These are phyloP conservation scores for Aspergillus pseudotamarii DNA, from an alignment of 2,329 filamentous ascomycete species.

Conservation along the genomic window DNA sequence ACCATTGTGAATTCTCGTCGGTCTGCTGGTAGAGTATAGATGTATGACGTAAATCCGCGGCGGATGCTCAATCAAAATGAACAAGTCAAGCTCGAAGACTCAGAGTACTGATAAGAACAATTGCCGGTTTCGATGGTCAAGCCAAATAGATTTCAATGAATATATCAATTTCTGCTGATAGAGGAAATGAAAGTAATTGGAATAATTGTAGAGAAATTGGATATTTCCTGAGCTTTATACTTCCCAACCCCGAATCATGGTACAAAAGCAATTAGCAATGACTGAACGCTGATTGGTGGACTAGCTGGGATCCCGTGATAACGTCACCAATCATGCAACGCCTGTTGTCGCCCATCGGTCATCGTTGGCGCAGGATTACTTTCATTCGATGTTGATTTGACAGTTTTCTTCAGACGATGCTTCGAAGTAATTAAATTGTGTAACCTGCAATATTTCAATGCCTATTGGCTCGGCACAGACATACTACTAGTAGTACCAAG, in stretches of 20 bases:
- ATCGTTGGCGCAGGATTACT: background rate
- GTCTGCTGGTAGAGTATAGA: background rate
- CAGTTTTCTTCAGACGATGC: background rate
- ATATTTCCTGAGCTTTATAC: slow-evolving; percentile 18
- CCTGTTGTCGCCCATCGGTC: background rate
- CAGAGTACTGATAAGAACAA: background rate
- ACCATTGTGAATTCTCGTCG: slow-evolving; percentile 39
- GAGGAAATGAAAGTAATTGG: background rate
- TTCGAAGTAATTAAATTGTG: background rate
- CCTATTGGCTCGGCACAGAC: background rate
- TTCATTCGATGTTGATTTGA: background rate
- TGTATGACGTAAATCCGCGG: background rate
- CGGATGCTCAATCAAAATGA: background rate
- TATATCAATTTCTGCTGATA: background rate
- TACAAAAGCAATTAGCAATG: slow-evolving; percentile 28
- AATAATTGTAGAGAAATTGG: background rate
- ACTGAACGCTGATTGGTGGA: slow-evolving; percentile 26
- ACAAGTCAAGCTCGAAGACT: background rate
- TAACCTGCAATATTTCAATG: background rate
- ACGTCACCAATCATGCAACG: background rate
- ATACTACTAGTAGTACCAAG: background rate
- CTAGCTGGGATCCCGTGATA: background rate
- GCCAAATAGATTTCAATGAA: background rate
- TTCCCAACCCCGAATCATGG: background rate
- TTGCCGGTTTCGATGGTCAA: background rate